These are phyloP conservation scores for Plasmodium billcollinsi DNA, from an alignment of 169 alveolate species.

Conservation along the genomic window DNA sequence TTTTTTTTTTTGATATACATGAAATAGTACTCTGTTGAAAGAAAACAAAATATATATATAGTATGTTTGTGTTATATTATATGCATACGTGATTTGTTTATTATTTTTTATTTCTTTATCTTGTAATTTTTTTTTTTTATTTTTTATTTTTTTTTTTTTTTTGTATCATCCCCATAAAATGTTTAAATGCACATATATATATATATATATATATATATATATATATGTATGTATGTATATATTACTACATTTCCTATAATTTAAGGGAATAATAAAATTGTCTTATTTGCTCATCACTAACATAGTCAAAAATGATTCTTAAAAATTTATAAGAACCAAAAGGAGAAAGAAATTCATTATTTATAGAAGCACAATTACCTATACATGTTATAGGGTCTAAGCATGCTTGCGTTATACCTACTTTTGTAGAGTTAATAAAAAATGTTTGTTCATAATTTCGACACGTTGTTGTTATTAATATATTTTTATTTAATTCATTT, in stretches of 20 bases:
- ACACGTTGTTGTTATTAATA: constrained; percentile 60
- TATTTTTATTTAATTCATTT: constrained; percentile 13
- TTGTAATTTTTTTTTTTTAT: neutral
- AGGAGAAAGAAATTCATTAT: constrained; percentile 49
- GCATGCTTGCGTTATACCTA: constrained; percentile 50
- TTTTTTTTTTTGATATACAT: neutral
- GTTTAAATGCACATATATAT: neutral
- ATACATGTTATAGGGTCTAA: constrained; percentile 50
- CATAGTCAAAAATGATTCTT: constrained; percentile 39
- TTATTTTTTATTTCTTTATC: neutral
- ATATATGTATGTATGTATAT: neutral
- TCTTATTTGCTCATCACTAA: constrained; percentile 50
- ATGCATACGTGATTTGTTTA: neutral
- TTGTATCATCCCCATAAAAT: neutral
- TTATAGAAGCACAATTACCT: constrained; percentile 54
- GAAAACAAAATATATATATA: no score
- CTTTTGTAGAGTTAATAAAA: constrained; percentile 40
- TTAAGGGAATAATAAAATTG: constrained; percentile 25
- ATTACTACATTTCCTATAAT: neutral
- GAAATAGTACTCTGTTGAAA: neutral
- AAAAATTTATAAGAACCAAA: constrained; percentile 66
- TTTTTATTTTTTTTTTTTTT: constrained; percentile 16
- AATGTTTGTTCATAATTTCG: constrained; percentile 45
- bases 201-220: no score
- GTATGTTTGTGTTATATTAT: neutral